Conservation (phyloP, 768 basidiomycete species). For the Punctularia strigosozonata region DNA sequence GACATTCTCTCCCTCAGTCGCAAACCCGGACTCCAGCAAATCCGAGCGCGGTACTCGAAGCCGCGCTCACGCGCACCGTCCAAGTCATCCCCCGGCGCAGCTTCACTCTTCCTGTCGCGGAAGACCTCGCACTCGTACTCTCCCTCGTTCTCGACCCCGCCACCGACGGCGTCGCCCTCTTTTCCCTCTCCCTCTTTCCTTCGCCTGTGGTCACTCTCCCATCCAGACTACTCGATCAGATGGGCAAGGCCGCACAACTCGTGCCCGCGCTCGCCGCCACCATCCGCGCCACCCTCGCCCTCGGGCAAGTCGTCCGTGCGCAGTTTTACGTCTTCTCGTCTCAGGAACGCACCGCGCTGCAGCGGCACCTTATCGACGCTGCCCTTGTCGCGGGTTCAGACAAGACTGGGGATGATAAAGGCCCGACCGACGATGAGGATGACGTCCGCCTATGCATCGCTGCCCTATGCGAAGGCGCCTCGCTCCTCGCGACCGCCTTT, state of each 20-base stretch:
- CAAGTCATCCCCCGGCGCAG: conserved; percentile 32
- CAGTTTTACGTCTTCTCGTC: conserved; percentile 40
- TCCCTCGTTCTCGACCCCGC: conserved; percentile 30
- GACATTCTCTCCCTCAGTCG: too few relatives aligned
- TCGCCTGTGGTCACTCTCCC: conserved; percentile 11
- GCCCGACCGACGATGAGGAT: conserved; percentile 11
- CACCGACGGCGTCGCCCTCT: conserved; percentile 23
- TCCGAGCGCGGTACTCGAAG: conserved; percentile 28
- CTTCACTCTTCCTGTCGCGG: conserved; percentile 29
- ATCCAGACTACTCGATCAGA: conserved; percentile 11
- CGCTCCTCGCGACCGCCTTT: conserved; percentile 35
- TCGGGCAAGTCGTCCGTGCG: conserved; percentile 15
- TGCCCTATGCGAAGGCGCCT: conserved; percentile 35
- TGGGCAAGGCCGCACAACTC: conserved; percentile 18
- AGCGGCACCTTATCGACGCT: conserved; percentile 28
- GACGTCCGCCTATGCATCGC: conserved; percentile 36
- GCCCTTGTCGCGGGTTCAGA: conserved; percentile 22
- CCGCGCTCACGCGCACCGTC: conserved; percentile 20
- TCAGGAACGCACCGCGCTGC: conserved; percentile 25
- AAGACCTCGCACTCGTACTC: conserved; percentile 34
- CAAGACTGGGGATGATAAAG: background rate
- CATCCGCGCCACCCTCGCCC: conserved; percentile 22
- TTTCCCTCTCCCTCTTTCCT: conserved; percentile 22
- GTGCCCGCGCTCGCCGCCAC: conserved; percentile 24
- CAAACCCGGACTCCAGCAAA: conserved; percentile 1